Conservation (phyloP, 2,329 filamentous ascomycete genomes). For the Colletotrichum euphorbiae region DNA sequence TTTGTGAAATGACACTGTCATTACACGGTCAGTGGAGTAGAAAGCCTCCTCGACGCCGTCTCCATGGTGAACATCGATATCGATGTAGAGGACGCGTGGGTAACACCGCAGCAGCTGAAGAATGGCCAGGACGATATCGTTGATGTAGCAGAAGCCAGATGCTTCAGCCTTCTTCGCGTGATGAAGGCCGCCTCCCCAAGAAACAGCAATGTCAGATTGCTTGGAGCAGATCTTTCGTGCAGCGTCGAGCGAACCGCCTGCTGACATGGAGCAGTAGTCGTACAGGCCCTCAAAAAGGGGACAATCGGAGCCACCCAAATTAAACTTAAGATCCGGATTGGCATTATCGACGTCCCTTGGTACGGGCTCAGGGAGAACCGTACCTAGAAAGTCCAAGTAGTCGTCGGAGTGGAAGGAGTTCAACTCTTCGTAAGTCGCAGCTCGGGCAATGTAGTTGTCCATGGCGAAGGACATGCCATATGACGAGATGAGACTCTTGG, state of each 20-base stretch:
- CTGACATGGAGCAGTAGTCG: conserved; percentile 94
- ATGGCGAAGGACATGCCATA: conserved; percentile 98
- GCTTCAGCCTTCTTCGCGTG: conserved; percentile 96
- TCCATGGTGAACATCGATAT: conserved; percentile 92
- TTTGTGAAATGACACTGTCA: conserved; percentile 97
- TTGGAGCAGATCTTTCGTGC: conserved; percentile 87
- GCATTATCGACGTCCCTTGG: conserved; percentile 74
- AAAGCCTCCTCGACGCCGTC: conserved; percentile 94
- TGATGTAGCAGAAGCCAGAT: conserved; percentile 98
- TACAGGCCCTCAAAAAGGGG: conserved; percentile 96
- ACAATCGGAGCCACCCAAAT: conserved; percentile 91
- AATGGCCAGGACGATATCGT: conserved; percentile 96
- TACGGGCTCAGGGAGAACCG: conserved; percentile 72
- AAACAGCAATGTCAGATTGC: conserved; percentile 95
- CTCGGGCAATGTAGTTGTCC: conserved; percentile 89
- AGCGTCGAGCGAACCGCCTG: conserved; percentile 89
- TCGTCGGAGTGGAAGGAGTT: conserved; percentile 87
- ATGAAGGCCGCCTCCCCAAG: conserved; percentile 96
- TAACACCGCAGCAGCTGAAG: conserved; percentile 86
- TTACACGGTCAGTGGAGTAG: conserved; percentile 87
- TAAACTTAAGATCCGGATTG: conserved; percentile 78
- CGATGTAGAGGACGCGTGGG: conserved; percentile 91
- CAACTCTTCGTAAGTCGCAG: conserved; percentile 89
- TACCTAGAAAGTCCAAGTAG: conserved; percentile 89
- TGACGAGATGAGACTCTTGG: conserved; percentile 92